Conservation (phyloP, 2,329 filamentous ascomycete genomes). For the Didymosphaeria variabile region DNA sequence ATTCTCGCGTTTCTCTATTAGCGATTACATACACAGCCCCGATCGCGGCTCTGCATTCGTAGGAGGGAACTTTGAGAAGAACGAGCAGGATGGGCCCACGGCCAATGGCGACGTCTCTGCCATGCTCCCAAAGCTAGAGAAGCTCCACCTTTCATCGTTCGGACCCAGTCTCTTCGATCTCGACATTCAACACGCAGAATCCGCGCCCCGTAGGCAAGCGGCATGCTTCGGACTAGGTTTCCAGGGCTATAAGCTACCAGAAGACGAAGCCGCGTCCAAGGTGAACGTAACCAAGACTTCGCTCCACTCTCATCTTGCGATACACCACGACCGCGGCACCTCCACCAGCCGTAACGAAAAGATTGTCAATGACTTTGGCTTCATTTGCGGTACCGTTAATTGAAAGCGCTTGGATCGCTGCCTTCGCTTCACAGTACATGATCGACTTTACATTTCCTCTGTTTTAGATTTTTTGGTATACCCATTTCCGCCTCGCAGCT, state of each 20-base stretch:
- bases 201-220: constrained; percentile 38
- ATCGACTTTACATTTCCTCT: constrained; percentile 6
- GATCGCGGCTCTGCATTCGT: constrained; percentile 6
- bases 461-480: constrained; percentile 12
- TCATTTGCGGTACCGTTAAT: constrained; percentile 42
- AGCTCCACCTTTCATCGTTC: constrained; percentile 39
- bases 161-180: constrained; percentile 41
- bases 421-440: constrained; percentile 14
- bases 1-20: constrained; percentile 31
- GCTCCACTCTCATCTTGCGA: constrained; percentile 16
- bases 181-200: constrained; percentile 32
- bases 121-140: constrained; percentile 34
- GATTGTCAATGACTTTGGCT: constrained; percentile 46
- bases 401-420: constrained; percentile 16
- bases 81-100: neutral
- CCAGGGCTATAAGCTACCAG: constrained; percentile 44
- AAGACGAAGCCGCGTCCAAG: constrained; percentile 38
- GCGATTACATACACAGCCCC: constrained; percentile 16
- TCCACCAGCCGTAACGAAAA: constrained; percentile 34
- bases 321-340: constrained; percentile 31
- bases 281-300: constrained; percentile 35
- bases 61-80: constrained; percentile 19
- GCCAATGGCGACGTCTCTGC: constrained; percentile 22
- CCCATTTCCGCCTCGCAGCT: constrained; percentile 3
- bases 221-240: constrained; percentile 46